Evolutionary conservation across 108 stramenopile genomes (phyloP).

Genomic region (Conticribra guillardii): DNA sequence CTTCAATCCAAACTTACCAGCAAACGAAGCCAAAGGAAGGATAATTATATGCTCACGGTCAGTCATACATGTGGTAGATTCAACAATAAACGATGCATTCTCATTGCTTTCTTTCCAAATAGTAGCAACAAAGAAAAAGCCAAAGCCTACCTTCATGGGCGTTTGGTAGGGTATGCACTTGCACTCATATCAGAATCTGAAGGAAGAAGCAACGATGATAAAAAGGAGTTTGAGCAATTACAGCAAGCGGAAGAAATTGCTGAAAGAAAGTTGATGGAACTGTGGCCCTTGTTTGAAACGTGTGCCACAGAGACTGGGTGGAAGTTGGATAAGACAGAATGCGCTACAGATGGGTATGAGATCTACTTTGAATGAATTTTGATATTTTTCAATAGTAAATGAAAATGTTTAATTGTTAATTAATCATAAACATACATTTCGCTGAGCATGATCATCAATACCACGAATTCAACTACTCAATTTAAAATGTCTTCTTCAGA

Average conservation of each 20-base stretch:
- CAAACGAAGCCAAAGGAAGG: slow-evolving; percentile 22
- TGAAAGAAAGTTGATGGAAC: slow-evolving; percentile 1
- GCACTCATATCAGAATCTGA: slow-evolving; percentile 19
- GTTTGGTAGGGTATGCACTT: slow-evolving; percentile 28
- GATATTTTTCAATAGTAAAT: too few relatives aligned
- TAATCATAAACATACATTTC: too few relatives aligned
- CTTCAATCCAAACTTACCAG: slow-evolving; percentile 24
- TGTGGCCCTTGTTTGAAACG: slow-evolving; percentile 47
- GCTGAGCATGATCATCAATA: too few relatives aligned
- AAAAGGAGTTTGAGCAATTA: slow-evolving; percentile 15
- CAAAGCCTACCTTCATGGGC: slow-evolving; percentile 76
- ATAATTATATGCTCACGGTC: slow-evolving; percentile 37
- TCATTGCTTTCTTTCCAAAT: slow-evolving; percentile 51
- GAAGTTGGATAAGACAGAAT: slow-evolving; percentile 48
- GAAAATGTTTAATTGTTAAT: too few relatives aligned
- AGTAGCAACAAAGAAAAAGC: slow-evolving; percentile 53
- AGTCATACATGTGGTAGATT: slow-evolving; percentile 16
- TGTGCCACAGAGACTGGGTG: slow-evolving; percentile 39
- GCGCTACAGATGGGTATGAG: slow-evolving; percentile 39
- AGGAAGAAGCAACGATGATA: neutral
- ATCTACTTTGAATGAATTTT: slow-evolving; percentile 28
- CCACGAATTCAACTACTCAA: too few relatives aligned
- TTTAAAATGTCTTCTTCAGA: too few relatives aligned
- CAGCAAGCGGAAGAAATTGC: slow-evolving; percentile 28
- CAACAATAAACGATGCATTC: slow-evolving; percentile 33